phyloP scores from a whole-genome alignment of 495 filamentous ascomycete genomes.

The Talaromyces borbonicus region DNA sequence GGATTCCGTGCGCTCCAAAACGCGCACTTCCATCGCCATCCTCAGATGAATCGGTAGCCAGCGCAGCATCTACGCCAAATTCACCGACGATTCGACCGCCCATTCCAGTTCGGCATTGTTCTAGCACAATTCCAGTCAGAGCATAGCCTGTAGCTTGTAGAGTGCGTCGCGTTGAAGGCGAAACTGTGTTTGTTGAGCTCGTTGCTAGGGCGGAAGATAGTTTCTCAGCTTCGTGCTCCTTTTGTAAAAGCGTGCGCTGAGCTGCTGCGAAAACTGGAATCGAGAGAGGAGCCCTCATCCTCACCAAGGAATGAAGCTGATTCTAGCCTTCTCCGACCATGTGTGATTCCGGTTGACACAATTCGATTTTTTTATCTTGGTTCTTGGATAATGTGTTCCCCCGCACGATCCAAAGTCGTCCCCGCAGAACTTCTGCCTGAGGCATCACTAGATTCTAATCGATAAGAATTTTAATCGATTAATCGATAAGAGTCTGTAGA shows the following conservation, averaged over 20 bases:
- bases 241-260: conserved; percentile 67
- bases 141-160: conserved; percentile 84
- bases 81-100: conserved; percentile 83
- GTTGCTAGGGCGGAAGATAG: conserved; percentile 38
- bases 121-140: conserved; percentile 64
- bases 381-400: no score
- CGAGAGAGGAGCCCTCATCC: conserved; percentile 46
- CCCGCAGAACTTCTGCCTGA: no score
- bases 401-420: no score
- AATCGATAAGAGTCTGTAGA: no score
- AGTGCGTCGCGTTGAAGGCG: conserved; percentile 55
- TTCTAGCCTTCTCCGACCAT: no score
- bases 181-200: conserved; percentile 61
- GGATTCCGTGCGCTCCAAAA: conserved; percentile 71
- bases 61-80: conserved; percentile 63
- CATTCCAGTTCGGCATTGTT: conserved; percentile 80
- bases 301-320: no score
- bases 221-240: conserved; percentile 69
- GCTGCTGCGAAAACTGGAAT: conserved; percentile 66
- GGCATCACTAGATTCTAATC: no score
- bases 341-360: no score
- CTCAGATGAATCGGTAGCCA: conserved; percentile 31
- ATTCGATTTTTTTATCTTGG: no score
- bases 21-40: conserved; percentile 18
- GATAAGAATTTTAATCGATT: no score